Percentiles rank a stretch among this genome's conserved stretches.
Evolutionary conservation across 495 filamentous ascomycete genomes (phyloP).

Genomic region (Friedmanniomyces simplex): DNA sequence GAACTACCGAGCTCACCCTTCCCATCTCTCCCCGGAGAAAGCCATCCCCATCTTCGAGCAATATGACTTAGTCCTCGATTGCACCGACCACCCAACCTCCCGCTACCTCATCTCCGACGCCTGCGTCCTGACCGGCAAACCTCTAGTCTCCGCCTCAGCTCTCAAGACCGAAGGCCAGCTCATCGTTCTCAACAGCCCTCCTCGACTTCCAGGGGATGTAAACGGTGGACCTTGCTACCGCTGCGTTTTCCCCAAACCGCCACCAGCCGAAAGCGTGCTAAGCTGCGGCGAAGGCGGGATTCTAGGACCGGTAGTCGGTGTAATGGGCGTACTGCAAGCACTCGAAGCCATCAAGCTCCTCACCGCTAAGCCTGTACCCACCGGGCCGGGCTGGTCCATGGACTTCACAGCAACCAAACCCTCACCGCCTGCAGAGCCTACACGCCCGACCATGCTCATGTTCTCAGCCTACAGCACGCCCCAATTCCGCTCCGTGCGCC

Average conservation of each 20-base stretch:
- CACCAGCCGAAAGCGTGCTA: conserved; percentile 63
- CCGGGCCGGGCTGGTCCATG: background rate
- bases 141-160: conserved; percentile 80
- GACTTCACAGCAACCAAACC: background rate
- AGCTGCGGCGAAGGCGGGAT: conserved; percentile 89
- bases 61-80: conserved; percentile 86
- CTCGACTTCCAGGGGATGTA: conserved; percentile 39
- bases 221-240: conserved; percentile 75
- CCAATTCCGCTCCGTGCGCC: conserved; percentile 60
- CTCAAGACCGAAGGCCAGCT: conserved; percentile 81
- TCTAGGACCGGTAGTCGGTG: conserved; percentile 81
- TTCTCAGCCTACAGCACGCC: conserved; percentile 63
- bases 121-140: conserved; percentile 65
- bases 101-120: conserved; percentile 90
- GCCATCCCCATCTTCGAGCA: conserved; percentile 50
- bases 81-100: conserved; percentile 82
- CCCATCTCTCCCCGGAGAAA: conserved; percentile 52
- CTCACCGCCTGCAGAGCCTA: conserved; percentile 2
- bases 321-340: conserved; percentile 89
- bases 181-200: conserved; percentile 65
- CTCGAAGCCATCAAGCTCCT: conserved; percentile 82
- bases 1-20: conserved; percentile 48
- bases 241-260: conserved; percentile 82
- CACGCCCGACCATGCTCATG: conserved; percentile 47
- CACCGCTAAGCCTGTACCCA: conserved; percentile 21